These are phyloP conservation scores for Penicillium brevicompactum DNA, from an alignment of 2,329 filamentous ascomycete species.

Conservation along the genomic window DNA sequence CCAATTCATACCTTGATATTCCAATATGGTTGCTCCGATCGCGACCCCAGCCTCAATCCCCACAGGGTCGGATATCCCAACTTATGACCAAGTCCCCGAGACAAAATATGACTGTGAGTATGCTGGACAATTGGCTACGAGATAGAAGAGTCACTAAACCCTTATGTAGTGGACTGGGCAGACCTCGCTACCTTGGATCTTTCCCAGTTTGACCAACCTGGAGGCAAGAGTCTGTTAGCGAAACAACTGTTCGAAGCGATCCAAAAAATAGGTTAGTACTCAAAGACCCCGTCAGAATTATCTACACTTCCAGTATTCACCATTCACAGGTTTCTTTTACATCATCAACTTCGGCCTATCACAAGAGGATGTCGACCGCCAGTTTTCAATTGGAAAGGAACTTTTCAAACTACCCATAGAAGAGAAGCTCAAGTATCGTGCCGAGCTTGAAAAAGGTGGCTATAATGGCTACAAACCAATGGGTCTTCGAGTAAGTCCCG, in stretches of 20 bases:
- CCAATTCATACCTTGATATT: background rate
- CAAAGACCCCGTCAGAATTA: slow-evolving; percentile 12
- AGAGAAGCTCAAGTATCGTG: slow-evolving; percentile 59
- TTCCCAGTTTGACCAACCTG: slow-evolving; percentile 54
- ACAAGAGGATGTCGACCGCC: slow-evolving; percentile 59
- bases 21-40: background rate
- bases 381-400: slow-evolving; percentile 61
- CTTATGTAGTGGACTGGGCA: slow-evolving; percentile 46
- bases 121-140: too few species aligned
- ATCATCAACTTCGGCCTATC: slow-evolving; percentile 61
- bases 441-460: slow-evolving; percentile 51
- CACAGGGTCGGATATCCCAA: slow-evolving; percentile 6
- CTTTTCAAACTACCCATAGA: slow-evolving; percentile 58
- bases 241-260: slow-evolving; percentile 56
- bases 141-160: background rate
- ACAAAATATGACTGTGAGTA: slow-evolving; percentile 11
- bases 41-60: background rate
- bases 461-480: slow-evolving; percentile 58
- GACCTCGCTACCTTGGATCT: slow-evolving; percentile 60
- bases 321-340: slow-evolving; percentile 57
- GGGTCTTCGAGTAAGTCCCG: slow-evolving; percentile 30
- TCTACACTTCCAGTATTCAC: slow-evolving; percentile 13
- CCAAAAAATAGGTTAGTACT: slow-evolving; percentile 36
- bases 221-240: slow-evolving; percentile 55
- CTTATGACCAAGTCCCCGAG: slow-evolving; percentile 11